Conservation (phyloP, 768 basidiomycete species). For the Tricholomella constricta region DNA sequence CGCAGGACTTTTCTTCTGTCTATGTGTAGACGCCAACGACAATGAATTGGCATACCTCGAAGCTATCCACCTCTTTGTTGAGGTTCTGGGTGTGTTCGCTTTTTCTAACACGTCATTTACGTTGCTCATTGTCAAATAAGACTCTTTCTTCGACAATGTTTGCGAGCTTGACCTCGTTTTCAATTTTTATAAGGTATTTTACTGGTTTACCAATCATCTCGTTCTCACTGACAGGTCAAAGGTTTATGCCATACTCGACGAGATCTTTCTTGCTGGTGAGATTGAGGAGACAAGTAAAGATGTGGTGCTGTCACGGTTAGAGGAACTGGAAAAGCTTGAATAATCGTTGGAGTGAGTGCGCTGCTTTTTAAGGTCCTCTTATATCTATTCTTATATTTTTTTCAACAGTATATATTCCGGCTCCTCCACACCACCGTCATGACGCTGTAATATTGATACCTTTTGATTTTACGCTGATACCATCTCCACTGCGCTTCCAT, state of each 20-base stretch:
- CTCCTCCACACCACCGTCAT: background rate
- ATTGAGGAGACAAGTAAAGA: slow-evolving; percentile 98
- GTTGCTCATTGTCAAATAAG: slow-evolving; percentile 39
- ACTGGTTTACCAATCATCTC: background rate
- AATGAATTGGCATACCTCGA: slow-evolving; percentile 97
- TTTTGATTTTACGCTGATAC: background rate
- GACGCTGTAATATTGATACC: slow-evolving; percentile 14
- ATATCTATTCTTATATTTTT: background rate
- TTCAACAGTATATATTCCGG: slow-evolving; percentile 1
- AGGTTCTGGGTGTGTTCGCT: slow-evolving; percentile 78
- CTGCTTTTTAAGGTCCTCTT: background rate
- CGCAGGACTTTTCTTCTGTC: slow-evolving; percentile 96
- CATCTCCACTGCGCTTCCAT: background rate
- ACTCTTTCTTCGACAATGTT: slow-evolving; percentile 98
- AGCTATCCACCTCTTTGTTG: slow-evolving; percentile 97
- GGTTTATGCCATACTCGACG: slow-evolving; percentile 98
- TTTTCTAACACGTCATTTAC: slow-evolving; percentile 1
- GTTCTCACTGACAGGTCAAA: slow-evolving; percentile 28
- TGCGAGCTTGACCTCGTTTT: slow-evolving; percentile 98
- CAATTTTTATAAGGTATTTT: slow-evolving; percentile 92
- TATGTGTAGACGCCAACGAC: slow-evolving; percentile 97
- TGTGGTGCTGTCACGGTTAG: slow-evolving; percentile 87
- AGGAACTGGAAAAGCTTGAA: slow-evolving; percentile 92
- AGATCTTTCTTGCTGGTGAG: slow-evolving; percentile 97
- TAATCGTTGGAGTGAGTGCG: slow-evolving; percentile 29